Evolutionary conservation across 371 early-diverging fungal genomes (phyloP), one percentile per base, ranked within the genome.

Genomic region (Dichotomocladium elegans): DNA sequence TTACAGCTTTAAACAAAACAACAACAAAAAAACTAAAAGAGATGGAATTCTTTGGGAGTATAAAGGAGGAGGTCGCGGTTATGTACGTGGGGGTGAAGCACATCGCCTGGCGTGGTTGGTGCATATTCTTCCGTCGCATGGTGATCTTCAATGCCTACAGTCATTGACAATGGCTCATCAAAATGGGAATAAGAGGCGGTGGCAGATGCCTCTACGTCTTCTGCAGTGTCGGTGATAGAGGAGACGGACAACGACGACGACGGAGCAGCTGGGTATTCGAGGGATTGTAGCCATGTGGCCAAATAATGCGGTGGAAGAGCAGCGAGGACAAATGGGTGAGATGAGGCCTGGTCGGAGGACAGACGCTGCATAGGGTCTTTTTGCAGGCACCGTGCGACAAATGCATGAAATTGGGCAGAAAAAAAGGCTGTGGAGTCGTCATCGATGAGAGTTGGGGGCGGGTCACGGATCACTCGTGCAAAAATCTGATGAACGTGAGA

Each of bases 281-380:
- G 21, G 37, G 14, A 17, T n/a, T 43, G 21, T 25, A 43, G 25
- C 21, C 26, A 43, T 24, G 24, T 43, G 4, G 44, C 44, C 10
- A 47, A 25, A 26, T 27, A 25, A 8, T 3, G 1, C 1, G 34
- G 21, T 2, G 30, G 8, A 19, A 3, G 17, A 9, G 48, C 48
- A 17, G 27, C 27, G 9, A 31, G 22, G 17, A 47, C 34, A 34
- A 47, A 33, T 31, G 19, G 30, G 3, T 47, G 48, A n/a, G 10
- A 9, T 31, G 30, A 24, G 19, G 31, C 48, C 4, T 47, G 31
- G 10, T 30, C 21, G 17, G 82, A 77, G 8, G 85, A 76, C 27
- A 90, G 74, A 30, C 94, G 79, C 26, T 76, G 63, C 14, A 60
- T 52, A 2, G 91, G 91, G 61, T 88, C 79, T 41, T 88, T 88